Evolutionary conservation across 2,329 filamentous ascomycete genomes (phyloP).

Genomic region (Fusarium albosuccineum): DNA sequence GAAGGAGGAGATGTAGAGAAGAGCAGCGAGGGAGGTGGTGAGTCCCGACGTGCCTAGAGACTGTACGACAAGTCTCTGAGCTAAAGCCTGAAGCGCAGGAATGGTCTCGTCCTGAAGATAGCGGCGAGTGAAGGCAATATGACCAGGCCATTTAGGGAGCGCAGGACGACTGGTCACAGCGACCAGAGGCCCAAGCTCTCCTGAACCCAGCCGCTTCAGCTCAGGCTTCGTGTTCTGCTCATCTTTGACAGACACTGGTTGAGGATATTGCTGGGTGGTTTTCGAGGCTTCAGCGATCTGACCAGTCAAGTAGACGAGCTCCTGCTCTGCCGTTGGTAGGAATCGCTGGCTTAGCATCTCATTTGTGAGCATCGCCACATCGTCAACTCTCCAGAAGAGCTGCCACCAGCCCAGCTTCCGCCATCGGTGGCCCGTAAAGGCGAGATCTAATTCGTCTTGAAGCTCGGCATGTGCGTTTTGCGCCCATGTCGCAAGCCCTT

Average conservation of each 20-base stretch:
- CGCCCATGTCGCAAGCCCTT: conserved; percentile 77
- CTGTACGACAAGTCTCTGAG: conserved; percentile 80
- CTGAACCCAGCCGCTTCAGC: conserved; percentile 41
- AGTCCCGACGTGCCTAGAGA: conserved; percentile 79
- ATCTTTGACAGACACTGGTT: conserved; percentile 49
- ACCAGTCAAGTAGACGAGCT: conserved; percentile 85
- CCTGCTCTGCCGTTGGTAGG: conserved; percentile 81
- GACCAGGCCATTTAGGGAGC: conserved; percentile 74
- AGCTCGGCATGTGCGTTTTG: conserved; percentile 86
- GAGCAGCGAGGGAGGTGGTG: conserved; percentile 65
- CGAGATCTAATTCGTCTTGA: conserved; percentile 81
- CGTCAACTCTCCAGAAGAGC: conserved; percentile 93
- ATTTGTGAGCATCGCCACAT: conserved; percentile 84
- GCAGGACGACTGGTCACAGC: conserved; percentile 33
- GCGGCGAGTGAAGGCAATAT: conserved; percentile 78
- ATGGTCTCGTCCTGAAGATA: conserved; percentile 76
- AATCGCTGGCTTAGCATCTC: conserved; percentile 84
- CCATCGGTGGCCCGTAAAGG: conserved; percentile 83
- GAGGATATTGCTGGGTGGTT: conserved; percentile 49
- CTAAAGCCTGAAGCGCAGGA: conserved; percentile 77
- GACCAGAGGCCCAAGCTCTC: conserved; percentile 45
- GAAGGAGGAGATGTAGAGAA: conserved; percentile 69
- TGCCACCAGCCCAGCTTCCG: conserved; percentile 91
- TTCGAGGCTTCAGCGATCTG: conserved; percentile 70
- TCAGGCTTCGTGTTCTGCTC: conserved; percentile 2